phyloP scores from a whole-genome alignment of 768 basidiomycete genomes.

The Leccinum barrowsii region DNA sequence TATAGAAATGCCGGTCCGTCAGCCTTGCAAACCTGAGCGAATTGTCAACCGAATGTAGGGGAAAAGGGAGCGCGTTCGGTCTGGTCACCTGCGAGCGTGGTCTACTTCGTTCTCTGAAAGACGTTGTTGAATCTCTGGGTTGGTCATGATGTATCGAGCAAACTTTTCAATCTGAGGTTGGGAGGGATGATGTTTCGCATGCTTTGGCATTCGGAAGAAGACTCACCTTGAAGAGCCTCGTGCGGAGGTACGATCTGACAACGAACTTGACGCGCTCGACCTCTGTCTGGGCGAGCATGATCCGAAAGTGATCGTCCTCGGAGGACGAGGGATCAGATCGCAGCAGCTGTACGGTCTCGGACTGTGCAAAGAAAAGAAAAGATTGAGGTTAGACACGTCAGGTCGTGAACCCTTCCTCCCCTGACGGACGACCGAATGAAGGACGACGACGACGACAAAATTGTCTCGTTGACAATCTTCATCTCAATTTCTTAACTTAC shows the following conservation, averaged over 20 bases:
- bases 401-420: neutral
- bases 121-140: slow-evolving; percentile 68
- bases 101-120: slow-evolving; percentile 81
- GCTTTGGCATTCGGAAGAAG: neutral
- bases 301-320: slow-evolving; percentile 90
- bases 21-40: slow-evolving; percentile 65
- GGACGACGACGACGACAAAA: too few relatives aligned
- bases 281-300: slow-evolving; percentile 92
- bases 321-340: slow-evolving; percentile 79
- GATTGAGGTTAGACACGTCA: neutral
- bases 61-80: neutral
- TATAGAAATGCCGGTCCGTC: slow-evolving; percentile 71
- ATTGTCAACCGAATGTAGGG: neutral
- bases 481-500: slow-evolving; percentile 39
- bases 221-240: slow-evolving; percentile 76
- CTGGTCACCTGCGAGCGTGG: slow-evolving; percentile 66
- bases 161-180: slow-evolving; percentile 76
- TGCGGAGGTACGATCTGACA: slow-evolving; percentile 84
- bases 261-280: slow-evolving; percentile 93
- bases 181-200: neutral
- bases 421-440: neutral
- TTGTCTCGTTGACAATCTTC: too few relatives aligned
- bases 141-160: slow-evolving; percentile 72
- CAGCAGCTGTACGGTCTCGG: slow-evolving; percentile 71
- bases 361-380: slow-evolving; percentile 38